Conservation (phyloP, 768 basidiomycete genomes). For the Boletus barrowsii region DNA sequence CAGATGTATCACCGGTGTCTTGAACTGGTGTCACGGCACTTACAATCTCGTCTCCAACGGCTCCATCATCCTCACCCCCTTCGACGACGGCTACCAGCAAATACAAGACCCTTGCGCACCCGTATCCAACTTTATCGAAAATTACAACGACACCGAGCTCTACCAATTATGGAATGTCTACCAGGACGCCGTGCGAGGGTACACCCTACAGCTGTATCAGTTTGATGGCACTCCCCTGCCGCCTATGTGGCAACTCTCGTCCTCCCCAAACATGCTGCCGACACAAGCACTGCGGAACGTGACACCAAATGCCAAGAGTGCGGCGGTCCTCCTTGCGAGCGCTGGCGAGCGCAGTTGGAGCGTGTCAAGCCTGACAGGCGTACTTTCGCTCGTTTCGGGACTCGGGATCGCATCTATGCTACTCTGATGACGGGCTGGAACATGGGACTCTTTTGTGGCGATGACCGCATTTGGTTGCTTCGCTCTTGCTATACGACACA, state of each 20-base stretch:
- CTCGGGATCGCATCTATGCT: conserved; percentile 25
- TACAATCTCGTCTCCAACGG: conserved; percentile 70
- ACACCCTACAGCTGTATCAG: conserved; percentile 73
- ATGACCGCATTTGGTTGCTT: background rate
- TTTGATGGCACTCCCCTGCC: conserved; percentile 77
- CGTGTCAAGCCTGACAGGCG: conserved; percentile 7
- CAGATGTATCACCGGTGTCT: conserved; percentile 83
- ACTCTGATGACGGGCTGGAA: conserved; percentile 14
- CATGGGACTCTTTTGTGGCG: background rate
- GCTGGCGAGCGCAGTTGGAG: conserved; percentile 27
- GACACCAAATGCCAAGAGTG: conserved; percentile 20
- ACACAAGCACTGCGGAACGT: conserved; percentile 62
- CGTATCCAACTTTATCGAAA: conserved; percentile 80
- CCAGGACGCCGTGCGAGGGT: conserved; percentile 56
- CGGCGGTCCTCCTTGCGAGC: conserved; percentile 15
- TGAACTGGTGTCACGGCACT: conserved; percentile 88
- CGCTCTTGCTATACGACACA: conserved; percentile 11
- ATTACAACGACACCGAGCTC: conserved; percentile 74
- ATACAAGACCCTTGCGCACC: conserved; percentile 93
- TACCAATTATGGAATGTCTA: conserved; percentile 70
- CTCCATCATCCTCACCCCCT: conserved; percentile 70
- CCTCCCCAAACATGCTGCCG: conserved; percentile 84
- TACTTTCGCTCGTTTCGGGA: conserved; percentile 11
- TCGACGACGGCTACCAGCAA: conserved; percentile 90
- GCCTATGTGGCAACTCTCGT: conserved; percentile 63